Evolutionary conservation across 768 basidiomycete genomes (phyloP).

Genomic region (Agaricus subrufescens): DNA sequence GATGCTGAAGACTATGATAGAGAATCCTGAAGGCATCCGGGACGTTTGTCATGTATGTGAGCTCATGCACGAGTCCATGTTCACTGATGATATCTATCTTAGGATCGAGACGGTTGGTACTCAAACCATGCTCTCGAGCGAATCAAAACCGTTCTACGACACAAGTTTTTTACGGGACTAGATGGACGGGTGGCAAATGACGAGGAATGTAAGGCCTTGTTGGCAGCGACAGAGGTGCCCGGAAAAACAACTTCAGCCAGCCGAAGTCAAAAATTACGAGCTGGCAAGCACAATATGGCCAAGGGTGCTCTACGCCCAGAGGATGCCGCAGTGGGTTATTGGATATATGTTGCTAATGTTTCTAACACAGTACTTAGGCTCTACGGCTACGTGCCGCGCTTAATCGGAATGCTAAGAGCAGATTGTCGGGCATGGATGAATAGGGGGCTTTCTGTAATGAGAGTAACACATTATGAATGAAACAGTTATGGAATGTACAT

Average conservation of each 20-base stretch:
- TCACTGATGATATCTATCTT: neutral
- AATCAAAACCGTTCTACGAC: slow-evolving; percentile 79
- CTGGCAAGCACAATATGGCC: slow-evolving; percentile 84
- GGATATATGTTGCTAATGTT: neutral
- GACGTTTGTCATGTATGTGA: slow-evolving; percentile 69
- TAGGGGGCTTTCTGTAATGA: neutral
- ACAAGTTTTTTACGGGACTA: slow-evolving; percentile 79
- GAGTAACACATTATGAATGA: neutral
- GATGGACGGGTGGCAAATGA: slow-evolving; percentile 70
- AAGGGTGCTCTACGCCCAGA: slow-evolving; percentile 80
- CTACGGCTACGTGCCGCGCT: slow-evolving; percentile 62
- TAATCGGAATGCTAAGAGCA: slow-evolving; percentile 44
- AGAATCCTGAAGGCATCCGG: slow-evolving; percentile 62
- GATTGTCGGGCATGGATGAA: slow-evolving; percentile 1
- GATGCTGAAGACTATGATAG: slow-evolving; percentile 78
- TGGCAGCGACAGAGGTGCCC: slow-evolving; percentile 38
- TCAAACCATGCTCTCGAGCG: slow-evolving; percentile 68
- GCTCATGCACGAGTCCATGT: neutral
- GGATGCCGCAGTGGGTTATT: slow-evolving; percentile 66
- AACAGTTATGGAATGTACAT: no score
- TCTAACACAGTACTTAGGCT: slow-evolving; percentile 39
- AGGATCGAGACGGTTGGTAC: slow-evolving; percentile 93
- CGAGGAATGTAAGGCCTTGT: slow-evolving; percentile 66
- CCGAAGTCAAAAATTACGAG: slow-evolving; percentile 48
- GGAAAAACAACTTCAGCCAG: slow-evolving; percentile 33